Base-by-base conservation (phyloP, 2,329 filamentous ascomycete species). In the Nemania sp. region DNA sequence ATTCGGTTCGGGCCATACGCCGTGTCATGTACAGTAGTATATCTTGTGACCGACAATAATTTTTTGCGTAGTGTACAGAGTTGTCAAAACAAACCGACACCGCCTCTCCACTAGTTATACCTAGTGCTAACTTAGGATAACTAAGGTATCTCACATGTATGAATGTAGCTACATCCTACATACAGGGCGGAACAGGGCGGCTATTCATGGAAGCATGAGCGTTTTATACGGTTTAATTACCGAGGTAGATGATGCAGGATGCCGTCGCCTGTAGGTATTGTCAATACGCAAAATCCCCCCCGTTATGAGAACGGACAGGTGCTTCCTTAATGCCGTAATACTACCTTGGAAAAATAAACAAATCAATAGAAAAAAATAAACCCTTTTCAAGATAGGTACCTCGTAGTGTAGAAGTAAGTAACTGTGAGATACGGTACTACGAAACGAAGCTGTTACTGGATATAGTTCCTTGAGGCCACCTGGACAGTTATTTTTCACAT, bases 151-250 rank as follows among this genome's bases (percentile, higher is more conserved):
- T 29, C n/a, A 29, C 25, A 29, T 25, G 35, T 43, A 47, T 34
- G n/a, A 46, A 18, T 35, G 39, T 37, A 29, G 25, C 25, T 29
- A 29, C 25, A 29, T 43, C n/a, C n/a, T n/a, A n/a, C n/a, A n/a
- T n/a, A n/a, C n/a, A n/a, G n/a, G n/a, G n/a, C n/a, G n/a, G n/a
- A n/a, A n/a, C n/a, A n/a, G 35, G 29, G 29, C 55, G 60, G 56
- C 17, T 62, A 59, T 59, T 59, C 29, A 53, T 55, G 49, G 59
- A 45, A 54, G 17, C 17, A 21, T 43, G 13, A 48, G n/a, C 34
- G 42, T 35, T 17, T 34, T 10, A 7, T n/a, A 42, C 35, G 37
- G 42, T 60, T 21, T 29, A 29, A 29, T 29, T 29, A 29, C 25
- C 25, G 3, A 29, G 7, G 25, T 29, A 29, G n/a, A n/a, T n/a